phyloP scores from a whole-genome alignment of 202 grass and related monocot species.

The Cymbopogon flexuosus region DNA sequence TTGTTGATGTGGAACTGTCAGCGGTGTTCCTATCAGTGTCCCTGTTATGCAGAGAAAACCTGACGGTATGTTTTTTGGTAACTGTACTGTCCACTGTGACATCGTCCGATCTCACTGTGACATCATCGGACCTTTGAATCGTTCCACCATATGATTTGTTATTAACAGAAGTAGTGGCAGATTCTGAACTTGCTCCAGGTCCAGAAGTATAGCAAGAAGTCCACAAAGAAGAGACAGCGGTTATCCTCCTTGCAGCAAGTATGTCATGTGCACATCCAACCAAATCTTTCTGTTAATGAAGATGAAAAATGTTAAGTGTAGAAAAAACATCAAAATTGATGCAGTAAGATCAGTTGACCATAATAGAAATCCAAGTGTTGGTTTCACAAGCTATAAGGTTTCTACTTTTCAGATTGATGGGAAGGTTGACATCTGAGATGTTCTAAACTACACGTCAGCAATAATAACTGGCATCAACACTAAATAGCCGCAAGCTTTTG shows the following conservation, averaged over 20 bases:
- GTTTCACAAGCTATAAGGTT: not conserved
- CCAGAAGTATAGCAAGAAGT: slow-evolving; percentile 45
- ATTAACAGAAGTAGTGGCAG: slow-evolving; percentile 97
- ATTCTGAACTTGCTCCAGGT: slow-evolving; percentile 82
- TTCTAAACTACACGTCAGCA: not conserved
- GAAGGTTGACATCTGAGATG: not conserved
- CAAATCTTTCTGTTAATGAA: slow-evolving; percentile 69
- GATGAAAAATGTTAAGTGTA: not conserved
- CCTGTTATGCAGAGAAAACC: slow-evolving; percentile 54
- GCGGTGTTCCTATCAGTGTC: slow-evolving; percentile 63
- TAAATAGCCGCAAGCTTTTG: not conserved
- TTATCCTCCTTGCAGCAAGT: slow-evolving; percentile 63
- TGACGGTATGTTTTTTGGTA: slow-evolving; percentile 59
- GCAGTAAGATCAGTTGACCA: not conserved
- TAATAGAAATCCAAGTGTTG: not conserved
- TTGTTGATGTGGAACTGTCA: slow-evolving; percentile 77
- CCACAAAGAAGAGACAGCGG: slow-evolving; percentile 31
- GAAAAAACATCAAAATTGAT: slow-evolving; percentile 5
- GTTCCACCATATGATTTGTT: slow-evolving; percentile 83
- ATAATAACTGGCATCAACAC: not conserved
- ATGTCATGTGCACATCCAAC: slow-evolving; percentile 69
- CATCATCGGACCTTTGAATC: slow-evolving; percentile 66
- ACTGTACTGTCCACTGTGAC: slow-evolving; percentile 80
- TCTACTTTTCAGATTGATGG: not conserved
- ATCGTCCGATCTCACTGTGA: slow-evolving; percentile 48